Base-by-base conservation (phyloP, 1,284 basidiomycete species). In the Cystobasidium slooffiae region DNA sequence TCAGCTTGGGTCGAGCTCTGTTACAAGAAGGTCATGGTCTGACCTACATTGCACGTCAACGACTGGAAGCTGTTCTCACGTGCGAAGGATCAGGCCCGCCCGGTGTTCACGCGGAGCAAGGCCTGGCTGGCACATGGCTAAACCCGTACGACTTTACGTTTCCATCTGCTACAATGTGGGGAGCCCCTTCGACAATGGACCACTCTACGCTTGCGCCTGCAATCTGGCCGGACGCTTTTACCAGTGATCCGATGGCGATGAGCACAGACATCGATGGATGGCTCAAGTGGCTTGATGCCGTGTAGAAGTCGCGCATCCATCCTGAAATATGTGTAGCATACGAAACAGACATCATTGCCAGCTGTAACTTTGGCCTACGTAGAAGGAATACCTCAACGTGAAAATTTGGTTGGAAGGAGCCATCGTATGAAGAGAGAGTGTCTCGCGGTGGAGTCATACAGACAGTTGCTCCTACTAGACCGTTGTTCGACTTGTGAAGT, bases 251-350 rank as follows among this genome's bases (percentile, higher is more conserved):
- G 3, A 56, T 56, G 53, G 53, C 53, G 24, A 56, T 56, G 53
- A 56, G 24, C 39, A 56, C 53, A 14, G 53, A 56, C 18, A 56
- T 56, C 53, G 53, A 56, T 37, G 53, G 53, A 8, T 56, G 53
- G 53, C 24, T 56, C 22, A 56, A 56, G 10, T 56, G 53, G 53
- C 53, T 56, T 18, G 53, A 56, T 37, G 24, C 53, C 7, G 53
- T 37, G 6, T 56, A 56, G 53, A 18, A 53, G 51, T 20, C 10
- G n/a, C n/a, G 24, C 9, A 9, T 2, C 2, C 9, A 18, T 14
- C n/a, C n/a, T 24, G n/a, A 53, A 53, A 31, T 31, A 31, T 31
- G 31, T 31, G 31, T 31, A 31, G 31, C 31, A 31, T 31, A 31
- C 31, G 31, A 31, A 31, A 31, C 31, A 31, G 31, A 31, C 31